Evolutionary conservation across 2,329 filamentous ascomycete species (phyloP).

Genomic region (Diaporthe sp.): DNA sequence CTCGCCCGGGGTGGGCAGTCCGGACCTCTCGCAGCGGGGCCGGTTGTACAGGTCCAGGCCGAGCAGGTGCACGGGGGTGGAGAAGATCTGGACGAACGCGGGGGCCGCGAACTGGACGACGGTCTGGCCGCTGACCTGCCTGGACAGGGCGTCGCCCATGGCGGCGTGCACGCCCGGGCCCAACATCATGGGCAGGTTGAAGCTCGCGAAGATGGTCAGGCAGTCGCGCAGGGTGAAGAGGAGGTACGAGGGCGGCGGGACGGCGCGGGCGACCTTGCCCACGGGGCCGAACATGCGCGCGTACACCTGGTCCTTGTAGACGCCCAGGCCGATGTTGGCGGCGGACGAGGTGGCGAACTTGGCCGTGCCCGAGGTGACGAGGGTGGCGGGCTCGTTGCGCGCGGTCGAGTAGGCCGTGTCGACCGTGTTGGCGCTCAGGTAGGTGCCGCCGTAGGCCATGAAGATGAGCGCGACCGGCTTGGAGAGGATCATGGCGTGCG

Average conservation of each 20-base stretch:
- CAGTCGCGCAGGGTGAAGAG: conserved; percentile 89
- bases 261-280: conserved; percentile 62
- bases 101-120: conserved; percentile 86
- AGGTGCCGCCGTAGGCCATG: conserved; percentile 88
- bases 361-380: conserved; percentile 78
- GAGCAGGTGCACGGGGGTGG: conserved; percentile 87
- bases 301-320: conserved; percentile 92
- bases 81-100: conserved; percentile 82
- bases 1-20: conserved; percentile 62
- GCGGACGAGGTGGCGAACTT: conserved; percentile 87
- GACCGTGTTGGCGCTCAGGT: conserved; percentile 88
- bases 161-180: conserved; percentile 75
- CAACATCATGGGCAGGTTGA: conserved; percentile 87
- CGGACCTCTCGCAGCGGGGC: conserved; percentile 58
- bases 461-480: conserved; percentile 79
- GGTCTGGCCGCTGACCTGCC: conserved; percentile 66
- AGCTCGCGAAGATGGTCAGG: conserved; percentile 90
- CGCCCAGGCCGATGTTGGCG: conserved; percentile 88
- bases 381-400: conserved; percentile 66
- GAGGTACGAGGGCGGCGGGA: conserved; percentile 79
- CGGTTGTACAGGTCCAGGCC: conserved; percentile 91
- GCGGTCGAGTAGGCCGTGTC: conserved; percentile 83
- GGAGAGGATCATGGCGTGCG: conserved; percentile 72
- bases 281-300: conserved; percentile 83
- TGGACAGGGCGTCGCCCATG: conserved; percentile 67